These are phyloP conservation scores for Fusarium xyrophilum DNA, from an alignment of 2,329 filamentous ascomycete genomes.

Conservation along the genomic window DNA sequence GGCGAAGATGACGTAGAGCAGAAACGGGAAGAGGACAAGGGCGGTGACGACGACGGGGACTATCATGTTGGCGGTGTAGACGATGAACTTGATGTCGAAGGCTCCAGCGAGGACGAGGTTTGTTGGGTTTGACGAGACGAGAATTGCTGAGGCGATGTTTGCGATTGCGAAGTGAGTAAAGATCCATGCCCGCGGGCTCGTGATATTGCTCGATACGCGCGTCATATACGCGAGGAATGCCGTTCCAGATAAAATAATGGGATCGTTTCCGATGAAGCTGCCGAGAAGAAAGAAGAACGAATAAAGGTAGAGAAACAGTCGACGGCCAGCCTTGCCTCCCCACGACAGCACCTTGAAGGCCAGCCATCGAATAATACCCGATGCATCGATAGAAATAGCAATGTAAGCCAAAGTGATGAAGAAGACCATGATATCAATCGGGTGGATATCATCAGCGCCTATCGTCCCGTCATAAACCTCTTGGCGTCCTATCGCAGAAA, in stretches of 20 bases:
- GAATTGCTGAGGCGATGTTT: slow-evolving; percentile 76
- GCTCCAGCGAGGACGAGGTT: slow-evolving; percentile 77
- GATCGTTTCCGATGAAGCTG: slow-evolving; percentile 76
- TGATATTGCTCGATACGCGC: slow-evolving; percentile 74
- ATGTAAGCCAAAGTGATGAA: slow-evolving; percentile 79
- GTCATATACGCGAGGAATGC: slow-evolving; percentile 81
- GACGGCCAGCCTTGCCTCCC: slow-evolving; percentile 70
- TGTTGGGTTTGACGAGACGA: slow-evolving; percentile 80
- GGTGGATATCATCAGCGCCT: slow-evolving; percentile 69
- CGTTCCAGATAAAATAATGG: slow-evolving; percentile 76
- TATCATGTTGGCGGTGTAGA: slow-evolving; percentile 80
- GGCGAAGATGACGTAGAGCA: slow-evolving; percentile 73
- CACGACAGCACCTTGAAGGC: slow-evolving; percentile 74
- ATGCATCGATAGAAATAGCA: slow-evolving; percentile 78
- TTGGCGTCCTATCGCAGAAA: slow-evolving; percentile 68
- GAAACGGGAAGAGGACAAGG: slow-evolving; percentile 71
- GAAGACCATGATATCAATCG: slow-evolving; percentile 77
- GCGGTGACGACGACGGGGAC: slow-evolving; percentile 74
- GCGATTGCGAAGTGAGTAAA: slow-evolving; percentile 74
- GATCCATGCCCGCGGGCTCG: slow-evolving; percentile 75
- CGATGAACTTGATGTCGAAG: slow-evolving; percentile 74
- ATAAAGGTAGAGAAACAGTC: slow-evolving; percentile 76
- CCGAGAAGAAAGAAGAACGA: slow-evolving; percentile 73
- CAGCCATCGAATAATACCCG: slow-evolving; percentile 72
- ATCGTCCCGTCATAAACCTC: slow-evolving; percentile 75